Percentiles rank a stretch among this genome's conserved stretches.
Evolutionary conservation across 2,329 filamentous ascomycete genomes (phyloP).

Genomic region (Pseudopithomyces maydicus): DNA sequence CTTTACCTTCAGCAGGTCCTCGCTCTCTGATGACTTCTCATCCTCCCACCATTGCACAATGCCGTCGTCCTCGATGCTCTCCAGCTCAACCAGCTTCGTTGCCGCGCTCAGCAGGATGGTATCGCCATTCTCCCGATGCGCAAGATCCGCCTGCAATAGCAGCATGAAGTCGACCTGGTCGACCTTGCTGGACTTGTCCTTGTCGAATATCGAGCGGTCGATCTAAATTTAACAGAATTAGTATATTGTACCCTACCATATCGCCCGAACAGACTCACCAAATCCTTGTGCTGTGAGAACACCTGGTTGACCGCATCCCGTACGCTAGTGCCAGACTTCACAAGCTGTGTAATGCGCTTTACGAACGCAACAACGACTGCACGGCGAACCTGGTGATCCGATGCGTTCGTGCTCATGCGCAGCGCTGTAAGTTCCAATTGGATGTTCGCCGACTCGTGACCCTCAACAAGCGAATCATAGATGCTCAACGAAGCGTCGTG

Average conservation of each 20-base stretch:
- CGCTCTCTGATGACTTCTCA: conserved; percentile 67
- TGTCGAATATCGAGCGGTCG: conserved; percentile 64
- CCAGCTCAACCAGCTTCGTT: conserved; percentile 83
- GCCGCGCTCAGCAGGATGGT: conserved; percentile 75
- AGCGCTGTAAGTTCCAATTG: conserved; percentile 92
- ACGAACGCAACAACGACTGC: conserved; percentile 87
- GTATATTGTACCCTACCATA: conserved; percentile 39
- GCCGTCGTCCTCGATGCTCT: conserved; percentile 87
- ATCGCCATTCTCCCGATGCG: conserved; percentile 67
- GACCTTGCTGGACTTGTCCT: conserved; percentile 54
- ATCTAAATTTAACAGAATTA: conserved; percentile 62
- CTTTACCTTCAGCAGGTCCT: conserved; percentile 72
- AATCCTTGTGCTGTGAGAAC: conserved; percentile 59
- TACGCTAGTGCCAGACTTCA: conserved; percentile 49
- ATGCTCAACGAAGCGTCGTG: conserved; percentile 84
- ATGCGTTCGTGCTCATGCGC: conserved; percentile 89
- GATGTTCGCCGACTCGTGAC: conserved; percentile 77
- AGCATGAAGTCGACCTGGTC: conserved; percentile 88
- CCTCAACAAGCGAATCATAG: conserved; percentile 80
- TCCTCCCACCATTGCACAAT: conserved; percentile 90
- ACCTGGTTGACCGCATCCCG: conserved; percentile 50
- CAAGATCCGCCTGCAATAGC: conserved; percentile 79
- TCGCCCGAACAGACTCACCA: conserved; percentile 35
- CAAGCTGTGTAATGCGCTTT: conserved; percentile 76
- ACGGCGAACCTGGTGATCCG: conserved; percentile 83